Base-by-base conservation (phyloP, 441 rosid species). In the Flueggea neowawraea region DNA sequence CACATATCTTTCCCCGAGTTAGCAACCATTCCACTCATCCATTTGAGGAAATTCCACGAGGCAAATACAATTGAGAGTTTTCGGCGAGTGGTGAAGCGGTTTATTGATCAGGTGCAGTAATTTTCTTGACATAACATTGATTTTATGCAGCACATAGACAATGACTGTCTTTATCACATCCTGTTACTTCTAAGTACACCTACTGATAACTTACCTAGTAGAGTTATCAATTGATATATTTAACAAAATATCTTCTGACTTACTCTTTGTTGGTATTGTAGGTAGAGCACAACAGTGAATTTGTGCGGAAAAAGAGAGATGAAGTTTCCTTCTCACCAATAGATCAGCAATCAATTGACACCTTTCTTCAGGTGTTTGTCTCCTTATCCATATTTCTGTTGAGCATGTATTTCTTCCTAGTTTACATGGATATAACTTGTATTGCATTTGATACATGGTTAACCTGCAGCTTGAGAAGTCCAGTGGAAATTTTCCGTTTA, bases 1-100 rank as follows among this genome's bases (percentile, higher is more conserved):
- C 89, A 91, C 78, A 84, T 91, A 70, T 86, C 97, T 31, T 89
- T 95, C 65, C 99, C 97, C 13, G 99, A 95, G 75, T 75, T 91
- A 68, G 95, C 95, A 44, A 88, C 96, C 15, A 69, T 91, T 50
- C 86, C 97, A 15, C 59, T 91, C 57, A 77, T 89, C 75, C 73
- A 75, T 59, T 69, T 89, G 57, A 91, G 73, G 77, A 87, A 83
- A 72, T 87, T 82, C 69, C 78, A 73, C 60, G 96, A 86, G 74
- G 78, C 53, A 17, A 80, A 79, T 47, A 76, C 79, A 43, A 70
- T 58, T 16, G 99, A 91, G 82, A 81, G 80, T 66, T 78, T 73
- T 47, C 72, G 72, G 61, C 90, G 82, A 16, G 71, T 65, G 63
- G 79, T 82, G 62, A 89, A 86, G 77, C 91, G 89, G 54, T 91